A percentile compares a stretch with the other conserved stretches of the same genome.
phyloP scores from a whole-genome alignment of 164 flowering plant species.

The Piper longum region DNA sequence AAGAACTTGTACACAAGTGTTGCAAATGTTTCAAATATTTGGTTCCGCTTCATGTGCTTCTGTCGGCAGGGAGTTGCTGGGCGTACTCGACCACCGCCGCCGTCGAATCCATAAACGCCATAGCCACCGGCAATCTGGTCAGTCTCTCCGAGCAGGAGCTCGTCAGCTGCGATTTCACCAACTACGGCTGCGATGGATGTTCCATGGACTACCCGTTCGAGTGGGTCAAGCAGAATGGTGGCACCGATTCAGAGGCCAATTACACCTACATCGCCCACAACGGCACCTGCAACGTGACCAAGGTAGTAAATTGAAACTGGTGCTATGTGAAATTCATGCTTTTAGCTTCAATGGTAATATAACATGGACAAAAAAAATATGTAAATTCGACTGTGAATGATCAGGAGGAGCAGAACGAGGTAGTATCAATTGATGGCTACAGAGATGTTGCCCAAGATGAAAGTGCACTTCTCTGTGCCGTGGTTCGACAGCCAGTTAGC shows the following conservation, averaged over 20 bases:
- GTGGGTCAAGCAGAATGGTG: constrained; percentile 60
- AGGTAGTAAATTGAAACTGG: constrained; percentile 18
- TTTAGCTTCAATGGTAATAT: too few relatives aligned
- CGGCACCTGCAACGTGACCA: constrained; percentile 40
- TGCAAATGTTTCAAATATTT: too few relatives aligned
- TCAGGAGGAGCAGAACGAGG: constrained; percentile 37
- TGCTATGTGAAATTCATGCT: not conserved
- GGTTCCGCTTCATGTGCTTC: not conserved
- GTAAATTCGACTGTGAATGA: not conserved
- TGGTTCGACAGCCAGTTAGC: constrained; percentile 48
- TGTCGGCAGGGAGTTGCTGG: not conserved
- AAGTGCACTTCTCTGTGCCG: constrained; percentile 53
- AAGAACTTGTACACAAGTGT: too few relatives aligned
- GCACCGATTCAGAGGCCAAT: constrained; percentile 47
- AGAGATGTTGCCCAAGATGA: constrained; percentile 45
- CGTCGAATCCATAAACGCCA: constrained; percentile 56
- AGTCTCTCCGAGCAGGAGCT: constrained; percentile 76
- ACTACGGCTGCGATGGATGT: constrained; percentile 10
- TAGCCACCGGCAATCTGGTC: constrained; percentile 44
- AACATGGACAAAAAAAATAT: too few relatives aligned
- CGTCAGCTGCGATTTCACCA: constrained; percentile 51
- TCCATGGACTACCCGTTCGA: constrained; percentile 63
- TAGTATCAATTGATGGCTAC: constrained; percentile 55
- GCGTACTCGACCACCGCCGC: constrained; percentile 33
- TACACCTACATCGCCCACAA: constrained; percentile 45